These are phyloP conservation scores for rapeseed (Brassica napus) DNA, from an alignment of 345 rosid genomes.

Conservation along the genomic window Da-Ae NC_063447.1:44164001-44164500, in stretches of 20 bases:
- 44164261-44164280: conserved; percentile 65
- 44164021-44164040: conserved; percentile 22
- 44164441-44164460: conserved; percentile 37
- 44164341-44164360: background rate
- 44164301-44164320: conserved; percentile 51
- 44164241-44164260: conserved; percentile 55
- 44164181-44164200: conserved; percentile 60
- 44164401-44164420: conserved; percentile 23
- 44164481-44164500: conserved; percentile 7
- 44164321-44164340: background rate
- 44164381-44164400: conserved; percentile 11
- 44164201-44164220: conserved; percentile 72
- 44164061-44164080: conserved; percentile 23
- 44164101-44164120: conserved; percentile 22
- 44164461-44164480: conserved; percentile 28
- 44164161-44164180: conserved; percentile 82
- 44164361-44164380: background rate
- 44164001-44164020: background rate
- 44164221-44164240: conserved; percentile 65
- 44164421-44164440: conserved; percentile 32
- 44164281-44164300: conserved; percentile 71
- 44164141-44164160: conserved; percentile 77
- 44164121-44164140: conserved; percentile 46
- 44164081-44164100: conserved; percentile 18
- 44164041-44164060: conserved; percentile 5